phyloP scores from a whole-genome alignment of 192 early-diverging fungal species.

The Coemansia sp. region DNA sequence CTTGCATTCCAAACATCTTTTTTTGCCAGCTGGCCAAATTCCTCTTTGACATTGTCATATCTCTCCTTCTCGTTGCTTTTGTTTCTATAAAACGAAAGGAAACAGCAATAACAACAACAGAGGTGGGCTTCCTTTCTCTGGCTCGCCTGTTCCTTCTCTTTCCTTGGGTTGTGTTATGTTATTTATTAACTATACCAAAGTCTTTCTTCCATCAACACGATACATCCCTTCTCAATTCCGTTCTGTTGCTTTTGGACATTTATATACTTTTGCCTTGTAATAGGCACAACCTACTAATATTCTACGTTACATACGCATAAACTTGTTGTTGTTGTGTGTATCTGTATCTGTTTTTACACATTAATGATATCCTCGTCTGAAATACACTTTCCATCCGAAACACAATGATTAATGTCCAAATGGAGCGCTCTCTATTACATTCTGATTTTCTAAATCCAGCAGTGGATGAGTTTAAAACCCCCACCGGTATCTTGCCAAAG shows the following conservation, averaged over 20 bases:
- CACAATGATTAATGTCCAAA: background rate
- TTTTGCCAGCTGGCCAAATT: background rate
- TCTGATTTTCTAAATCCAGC: background rate
- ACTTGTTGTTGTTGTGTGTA: background rate
- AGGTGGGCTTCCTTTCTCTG: background rate
- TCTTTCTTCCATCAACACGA: background rate
- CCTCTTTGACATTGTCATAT: background rate
- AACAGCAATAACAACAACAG: background rate
- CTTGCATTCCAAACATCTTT: slow-evolving; percentile 8
- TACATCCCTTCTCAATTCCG: background rate
- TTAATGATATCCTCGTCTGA: background rate
- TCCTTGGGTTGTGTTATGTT: background rate
- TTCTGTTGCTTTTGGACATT: too few species aligned
- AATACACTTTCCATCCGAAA: background rate
- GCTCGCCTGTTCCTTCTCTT: background rate
- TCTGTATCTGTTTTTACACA: background rate
- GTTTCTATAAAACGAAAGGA: background rate
- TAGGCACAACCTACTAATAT: background rate
- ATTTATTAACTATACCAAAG: background rate
- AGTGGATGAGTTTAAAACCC: background rate
- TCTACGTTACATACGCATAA: background rate
- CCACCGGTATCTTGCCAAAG: background rate
- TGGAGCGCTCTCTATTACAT: background rate
- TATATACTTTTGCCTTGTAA: background rate
- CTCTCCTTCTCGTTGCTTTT: background rate